phyloP scores from a whole-genome alignment of 2,329 filamentous ascomycete species.

The Penicillium glabrum region DNA sequence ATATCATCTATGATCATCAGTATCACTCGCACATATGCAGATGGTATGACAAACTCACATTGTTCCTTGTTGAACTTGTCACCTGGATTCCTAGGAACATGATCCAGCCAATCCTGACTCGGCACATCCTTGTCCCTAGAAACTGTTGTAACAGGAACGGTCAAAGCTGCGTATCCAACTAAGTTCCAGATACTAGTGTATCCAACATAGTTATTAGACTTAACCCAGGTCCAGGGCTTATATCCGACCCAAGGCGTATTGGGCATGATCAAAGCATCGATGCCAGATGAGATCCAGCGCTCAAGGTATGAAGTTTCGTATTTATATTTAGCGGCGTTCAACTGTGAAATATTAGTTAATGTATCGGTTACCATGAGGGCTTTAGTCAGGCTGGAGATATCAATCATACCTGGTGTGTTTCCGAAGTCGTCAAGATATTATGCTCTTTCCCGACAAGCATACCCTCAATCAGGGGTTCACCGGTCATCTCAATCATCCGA shows the following conservation, averaged over 20 bases:
- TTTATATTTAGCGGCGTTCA: slow-evolving; percentile 29
- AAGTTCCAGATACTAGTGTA: slow-evolving; percentile 40
- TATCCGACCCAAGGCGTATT: slow-evolving; percentile 34
- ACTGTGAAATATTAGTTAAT: slow-evolving; percentile 10
- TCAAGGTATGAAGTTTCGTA: slow-evolving; percentile 31
- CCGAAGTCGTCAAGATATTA: slow-evolving; percentile 24
- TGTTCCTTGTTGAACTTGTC: slow-evolving; percentile 35
- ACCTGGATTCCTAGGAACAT: slow-evolving; percentile 31
- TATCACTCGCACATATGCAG: neutral
- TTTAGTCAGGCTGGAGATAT: no score
- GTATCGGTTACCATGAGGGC: no score
- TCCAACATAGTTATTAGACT: slow-evolving; percentile 35
- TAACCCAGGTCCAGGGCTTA: slow-evolving; percentile 33
- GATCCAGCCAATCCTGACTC: slow-evolving; percentile 30
- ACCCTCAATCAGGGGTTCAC: slow-evolving; percentile 35
- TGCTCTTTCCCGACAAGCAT: slow-evolving; percentile 35
- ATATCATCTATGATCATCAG: slow-evolving; percentile 27
- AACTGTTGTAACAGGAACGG: slow-evolving; percentile 31
- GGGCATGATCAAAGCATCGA: slow-evolving; percentile 37
- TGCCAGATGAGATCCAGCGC: slow-evolving; percentile 28
- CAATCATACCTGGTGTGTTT: slow-evolving; percentile 27
- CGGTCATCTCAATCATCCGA: slow-evolving; percentile 27
- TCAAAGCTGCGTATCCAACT: slow-evolving; percentile 32
- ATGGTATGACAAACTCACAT: slow-evolving; percentile 21
- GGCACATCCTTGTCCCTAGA: slow-evolving; percentile 30